A percentile compares a stretch with the other conserved stretches of the same genome.
phyloP scores from a whole-genome alignment of 371 early-diverging fungal genomes.

The Vairimorpha apis region DNA sequence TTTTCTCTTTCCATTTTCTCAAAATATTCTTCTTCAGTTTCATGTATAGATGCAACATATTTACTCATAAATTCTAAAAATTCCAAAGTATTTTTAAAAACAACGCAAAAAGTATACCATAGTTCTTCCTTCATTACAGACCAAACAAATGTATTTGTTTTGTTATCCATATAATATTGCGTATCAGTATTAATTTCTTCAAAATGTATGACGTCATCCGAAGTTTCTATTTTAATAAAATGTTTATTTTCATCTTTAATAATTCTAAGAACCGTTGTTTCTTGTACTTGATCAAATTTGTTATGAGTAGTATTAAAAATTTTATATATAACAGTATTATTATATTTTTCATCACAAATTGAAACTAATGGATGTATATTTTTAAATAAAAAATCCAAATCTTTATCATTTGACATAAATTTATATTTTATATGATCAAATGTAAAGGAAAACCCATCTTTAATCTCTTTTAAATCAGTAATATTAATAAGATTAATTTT shows the following conservation, averaged over 20 bases:
- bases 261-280: constrained; percentile 5
- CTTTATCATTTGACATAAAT: constrained; percentile 7
- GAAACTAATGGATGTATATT: constrained; percentile 16
- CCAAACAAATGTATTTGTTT: constrained; percentile 62
- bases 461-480: not conserved
- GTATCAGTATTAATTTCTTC: constrained; percentile 55
- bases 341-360: not conserved
- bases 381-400: constrained; percentile 1
- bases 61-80: constrained; percentile 60
- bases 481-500: not conserved
- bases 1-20: constrained; percentile 50
- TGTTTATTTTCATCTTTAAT: constrained; percentile 14
- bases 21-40: constrained; percentile 43
- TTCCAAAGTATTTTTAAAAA: constrained; percentile 48
- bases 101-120: constrained; percentile 57
- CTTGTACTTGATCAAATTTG: constrained; percentile 14
- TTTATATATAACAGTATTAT: constrained; percentile 6
- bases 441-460: constrained; percentile 6
- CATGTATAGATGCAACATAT: constrained; percentile 46
- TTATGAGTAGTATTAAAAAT: constrained; percentile 3
- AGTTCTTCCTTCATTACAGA: constrained; percentile 37
- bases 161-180: constrained; percentile 63
- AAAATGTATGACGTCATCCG: constrained; percentile 55
- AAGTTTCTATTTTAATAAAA: constrained; percentile 56
- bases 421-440: constrained; percentile 27